A percentile compares a stretch with the other conserved stretches of the same genome.
Conservation (phyloP, 2,329 filamentous ascomycete genomes). For the Trichothecium sympodiale region DNA sequence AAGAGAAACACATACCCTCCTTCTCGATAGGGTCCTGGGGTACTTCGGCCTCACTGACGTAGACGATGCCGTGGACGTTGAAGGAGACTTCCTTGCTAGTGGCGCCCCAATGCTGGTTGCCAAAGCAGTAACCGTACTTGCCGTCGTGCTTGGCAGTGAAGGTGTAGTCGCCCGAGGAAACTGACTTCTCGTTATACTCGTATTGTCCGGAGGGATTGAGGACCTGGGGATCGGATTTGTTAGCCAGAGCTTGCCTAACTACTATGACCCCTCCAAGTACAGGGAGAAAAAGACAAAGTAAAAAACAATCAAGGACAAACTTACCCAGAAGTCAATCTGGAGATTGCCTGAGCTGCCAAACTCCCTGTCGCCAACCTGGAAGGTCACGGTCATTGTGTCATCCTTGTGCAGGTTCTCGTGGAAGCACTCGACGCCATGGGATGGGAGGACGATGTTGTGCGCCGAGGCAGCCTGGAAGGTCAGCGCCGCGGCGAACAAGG, state of each 20-base stretch:
- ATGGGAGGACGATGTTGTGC: slow-evolving; percentile 92
- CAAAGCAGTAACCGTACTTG: slow-evolving; percentile 94
- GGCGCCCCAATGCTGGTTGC: slow-evolving; percentile 95
- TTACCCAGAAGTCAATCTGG: slow-evolving; percentile 96
- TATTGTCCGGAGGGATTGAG: slow-evolving; percentile 66
- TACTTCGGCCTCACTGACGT: slow-evolving; percentile 80
- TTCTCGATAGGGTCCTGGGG: slow-evolving; percentile 79
- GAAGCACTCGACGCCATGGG: slow-evolving; percentile 95
- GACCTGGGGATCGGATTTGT: too few relatives aligned
- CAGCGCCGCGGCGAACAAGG: slow-evolving; percentile 27
- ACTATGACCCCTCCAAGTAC: neutral
- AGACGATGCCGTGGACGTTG: slow-evolving; percentile 98
- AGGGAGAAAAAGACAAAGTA: neutral
- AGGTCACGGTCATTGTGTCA: slow-evolving; percentile 97
- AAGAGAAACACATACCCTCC: slow-evolving; percentile 52
- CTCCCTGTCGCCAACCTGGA: slow-evolving; percentile 94
- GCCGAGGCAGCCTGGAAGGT: slow-evolving; percentile 52
- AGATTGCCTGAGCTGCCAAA: slow-evolving; percentile 91
- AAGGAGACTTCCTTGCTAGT: slow-evolving; percentile 97
- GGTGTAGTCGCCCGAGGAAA: slow-evolving; percentile 86
- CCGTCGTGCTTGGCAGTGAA: slow-evolving; percentile 81
- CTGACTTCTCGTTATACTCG: slow-evolving; percentile 67
- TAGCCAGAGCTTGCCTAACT: slow-evolving; percentile 2
- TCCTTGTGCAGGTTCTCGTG: slow-evolving; percentile 86
- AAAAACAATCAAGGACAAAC: slow-evolving; percentile 13